Percentiles rank a stretch among this genome's conserved stretches.
phyloP scores from a whole-genome alignment of 2,329 filamentous ascomycete species.

The Diaporthe batatas region DNA sequence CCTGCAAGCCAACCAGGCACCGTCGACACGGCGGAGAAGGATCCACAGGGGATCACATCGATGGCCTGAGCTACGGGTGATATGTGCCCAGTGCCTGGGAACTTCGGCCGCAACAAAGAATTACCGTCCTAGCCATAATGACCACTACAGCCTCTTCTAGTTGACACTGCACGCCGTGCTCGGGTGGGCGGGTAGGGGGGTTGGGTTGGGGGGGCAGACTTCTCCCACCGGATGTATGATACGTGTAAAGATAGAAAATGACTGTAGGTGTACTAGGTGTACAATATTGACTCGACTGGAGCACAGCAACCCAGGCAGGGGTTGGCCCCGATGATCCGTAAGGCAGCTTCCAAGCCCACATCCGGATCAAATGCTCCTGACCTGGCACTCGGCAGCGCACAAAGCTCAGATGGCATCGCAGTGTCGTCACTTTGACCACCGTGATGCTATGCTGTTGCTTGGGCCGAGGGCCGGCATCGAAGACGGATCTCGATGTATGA shows the following conservation, averaged over 20 bases:
- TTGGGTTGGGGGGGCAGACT: not conserved
- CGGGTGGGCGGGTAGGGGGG: too few relatives aligned
- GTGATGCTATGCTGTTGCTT: not conserved
- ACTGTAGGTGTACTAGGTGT: too few relatives aligned
- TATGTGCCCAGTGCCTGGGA: not conserved
- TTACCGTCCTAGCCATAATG: too few relatives aligned
- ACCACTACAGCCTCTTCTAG: not conserved
- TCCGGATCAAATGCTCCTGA: conserved; percentile 18
- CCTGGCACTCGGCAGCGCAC: not conserved
- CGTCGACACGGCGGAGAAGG: not conserved
- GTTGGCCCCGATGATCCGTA: not conserved
- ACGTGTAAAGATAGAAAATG: not conserved
- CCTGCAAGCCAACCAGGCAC: conserved; percentile 19
- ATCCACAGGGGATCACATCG: not conserved
- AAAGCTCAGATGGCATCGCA: not conserved
- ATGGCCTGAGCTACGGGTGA: not conserved
- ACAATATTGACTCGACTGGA: not conserved
- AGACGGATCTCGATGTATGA: not conserved
- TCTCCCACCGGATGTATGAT: too few relatives aligned
- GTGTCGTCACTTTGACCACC: not conserved
- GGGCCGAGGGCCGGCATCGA: not conserved
- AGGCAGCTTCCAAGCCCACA: too few relatives aligned
- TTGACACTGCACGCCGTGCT: not conserved
- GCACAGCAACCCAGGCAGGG: not conserved
- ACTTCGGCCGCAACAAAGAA: not conserved